A percentile compares a stretch with the other conserved stretches of the same genome.
Conservation (phyloP, 768 basidiomycete genomes). For the Lentinula lateritia region DNA sequence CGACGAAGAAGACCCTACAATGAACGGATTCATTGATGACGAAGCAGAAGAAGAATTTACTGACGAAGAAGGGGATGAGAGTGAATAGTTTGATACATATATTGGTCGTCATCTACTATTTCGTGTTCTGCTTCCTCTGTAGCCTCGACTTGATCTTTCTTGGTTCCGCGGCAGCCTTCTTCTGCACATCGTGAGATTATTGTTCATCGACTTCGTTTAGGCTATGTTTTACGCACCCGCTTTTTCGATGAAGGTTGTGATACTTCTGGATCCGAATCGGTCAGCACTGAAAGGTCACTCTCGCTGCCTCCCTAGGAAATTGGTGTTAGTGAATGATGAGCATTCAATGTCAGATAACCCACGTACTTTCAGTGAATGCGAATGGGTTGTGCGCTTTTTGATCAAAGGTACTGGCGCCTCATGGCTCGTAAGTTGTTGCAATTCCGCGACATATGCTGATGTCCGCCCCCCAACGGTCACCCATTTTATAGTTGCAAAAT, state of each 20-base stretch:
- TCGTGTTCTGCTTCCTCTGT: not conserved
- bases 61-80: constrained; percentile 30
- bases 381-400: constrained; percentile 3
- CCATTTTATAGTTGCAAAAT: constrained; percentile 69
- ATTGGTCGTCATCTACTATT: not conserved
- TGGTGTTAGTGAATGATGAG: not conserved
- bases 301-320: constrained; percentile 10
- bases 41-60: constrained; percentile 29
- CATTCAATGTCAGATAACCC: constrained; percentile 5
- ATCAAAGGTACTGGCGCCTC: constrained; percentile 2
- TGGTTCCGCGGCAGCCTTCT: not conserved
- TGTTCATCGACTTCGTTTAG: not conserved
- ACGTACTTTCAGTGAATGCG: constrained; percentile 11
- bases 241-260: not conserved
- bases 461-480: constrained; percentile 74
- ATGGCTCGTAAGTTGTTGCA: constrained; percentile 40
- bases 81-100: constrained; percentile 22
- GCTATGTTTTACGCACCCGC: not conserved
- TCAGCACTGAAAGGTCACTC: constrained; percentile 16
- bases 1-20: constrained; percentile 14
- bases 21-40: constrained; percentile 31
- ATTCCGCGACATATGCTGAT: constrained; percentile 62
- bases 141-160: not conserved
- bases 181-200: not conserved
- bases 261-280: constrained; percentile 15